phyloP scores from a whole-genome alignment of 2,329 filamentous ascomycete genomes.

The Exutisphaerella laricina region DNA sequence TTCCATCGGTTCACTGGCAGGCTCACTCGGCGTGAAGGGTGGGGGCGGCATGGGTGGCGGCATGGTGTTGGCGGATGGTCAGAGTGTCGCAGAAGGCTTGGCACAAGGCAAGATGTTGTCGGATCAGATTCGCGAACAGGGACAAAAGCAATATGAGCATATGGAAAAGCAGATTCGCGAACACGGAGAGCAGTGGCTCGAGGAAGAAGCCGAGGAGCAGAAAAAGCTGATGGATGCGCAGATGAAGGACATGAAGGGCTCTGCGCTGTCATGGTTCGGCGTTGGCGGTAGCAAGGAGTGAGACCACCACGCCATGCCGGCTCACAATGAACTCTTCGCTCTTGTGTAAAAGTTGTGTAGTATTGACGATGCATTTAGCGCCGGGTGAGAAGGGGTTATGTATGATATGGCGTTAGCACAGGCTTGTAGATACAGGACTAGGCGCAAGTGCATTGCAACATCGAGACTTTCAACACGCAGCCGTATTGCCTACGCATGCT shows the following conservation, averaged over 20 bases:
- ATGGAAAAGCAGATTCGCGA: conserved; percentile 87
- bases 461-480: too few species aligned
- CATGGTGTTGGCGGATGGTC: conserved; percentile 42
- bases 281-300: conserved; percentile 29
- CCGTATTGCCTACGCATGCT: too few species aligned
- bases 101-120: conserved; percentile 95
- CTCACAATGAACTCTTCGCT: conserved; percentile 12
- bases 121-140: conserved; percentile 87
- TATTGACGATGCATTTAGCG: conserved; percentile 14
- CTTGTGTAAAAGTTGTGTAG: conserved; percentile 6
- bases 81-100: conserved; percentile 69
- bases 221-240: conserved; percentile 86
- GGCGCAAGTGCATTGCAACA: too few species aligned
- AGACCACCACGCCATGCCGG: background rate
- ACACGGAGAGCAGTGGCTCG: conserved; percentile 92
- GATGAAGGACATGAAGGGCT: conserved; percentile 86
- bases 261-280: conserved; percentile 57
- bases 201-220: conserved; percentile 82
- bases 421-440: conserved; percentile 3
- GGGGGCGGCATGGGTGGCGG: conserved; percentile 53
- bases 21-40: conserved; percentile 72
- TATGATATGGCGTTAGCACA: background rate
- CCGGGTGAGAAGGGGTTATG: background rate
- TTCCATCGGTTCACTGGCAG: conserved; percentile 55
- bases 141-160: conserved; percentile 81